phyloP scores from a whole-genome alignment of 257 asterid species.

The Fraxinus quadrangulata region DNA sequence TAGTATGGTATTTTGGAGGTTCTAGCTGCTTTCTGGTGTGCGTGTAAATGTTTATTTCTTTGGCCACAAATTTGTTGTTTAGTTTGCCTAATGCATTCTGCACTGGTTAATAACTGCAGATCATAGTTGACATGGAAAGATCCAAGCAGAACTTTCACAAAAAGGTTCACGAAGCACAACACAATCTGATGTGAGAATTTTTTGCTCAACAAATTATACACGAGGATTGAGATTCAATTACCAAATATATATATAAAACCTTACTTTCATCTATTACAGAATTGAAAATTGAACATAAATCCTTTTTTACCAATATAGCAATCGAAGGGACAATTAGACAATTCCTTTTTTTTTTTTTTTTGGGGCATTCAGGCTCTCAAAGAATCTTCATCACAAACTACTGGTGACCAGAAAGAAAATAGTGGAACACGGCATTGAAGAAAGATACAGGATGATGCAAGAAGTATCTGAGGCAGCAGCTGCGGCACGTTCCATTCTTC shows the following conservation, averaged over 20 bases:
- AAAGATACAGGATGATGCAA: constrained; percentile 58
- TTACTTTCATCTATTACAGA: neutral
- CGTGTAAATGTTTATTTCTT: constrained; percentile 12
- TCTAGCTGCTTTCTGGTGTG: constrained; percentile 8
- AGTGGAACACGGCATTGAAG: constrained; percentile 48
- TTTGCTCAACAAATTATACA: constrained; percentile 19
- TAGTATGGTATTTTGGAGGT: constrained; percentile 20
- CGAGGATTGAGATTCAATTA: constrained; percentile 8
- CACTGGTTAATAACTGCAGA: constrained; percentile 47
- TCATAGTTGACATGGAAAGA: constrained; percentile 94
- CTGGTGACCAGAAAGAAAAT: constrained; percentile 50
- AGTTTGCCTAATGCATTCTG: constrained; percentile 17
- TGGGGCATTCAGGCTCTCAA: constrained; percentile 55
- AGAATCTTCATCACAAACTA: constrained; percentile 61
- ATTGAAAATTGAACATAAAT: neutral
- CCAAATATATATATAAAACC: neutral
- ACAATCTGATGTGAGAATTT: constrained; percentile 61
- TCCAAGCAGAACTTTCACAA: constrained; percentile 77
- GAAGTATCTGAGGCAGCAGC: constrained; percentile 69
- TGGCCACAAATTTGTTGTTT: neutral
- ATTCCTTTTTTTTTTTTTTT: neutral
- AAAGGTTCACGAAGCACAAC: constrained; percentile 60
- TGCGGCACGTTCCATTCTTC: constrained; percentile 81
- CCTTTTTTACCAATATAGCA: neutral
- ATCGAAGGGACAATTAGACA: neutral